Evolutionary conservation across 208 protist species (phyloP).

Genomic region (Histomonas meleagridis): DNA sequence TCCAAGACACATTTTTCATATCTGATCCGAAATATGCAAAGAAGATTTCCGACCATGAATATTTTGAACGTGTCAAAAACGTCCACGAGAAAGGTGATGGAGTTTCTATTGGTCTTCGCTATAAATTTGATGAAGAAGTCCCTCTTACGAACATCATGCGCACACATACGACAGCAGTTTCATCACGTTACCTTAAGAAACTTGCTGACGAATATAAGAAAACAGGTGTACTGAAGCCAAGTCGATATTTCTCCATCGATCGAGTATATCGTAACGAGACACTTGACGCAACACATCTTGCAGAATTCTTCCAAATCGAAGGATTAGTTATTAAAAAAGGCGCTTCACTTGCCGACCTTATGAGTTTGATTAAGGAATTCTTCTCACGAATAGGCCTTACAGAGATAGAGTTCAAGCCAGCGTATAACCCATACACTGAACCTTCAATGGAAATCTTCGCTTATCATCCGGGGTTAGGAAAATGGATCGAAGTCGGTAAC

Average conservation of each 20-base stretch:
- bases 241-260: constrained; percentile 98
- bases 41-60: constrained; percentile 16
- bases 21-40: not conserved
- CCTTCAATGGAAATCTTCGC: constrained; percentile 99
- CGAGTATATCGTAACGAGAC: constrained; percentile 99
- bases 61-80: constrained; percentile 72
- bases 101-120: constrained; percentile 54
- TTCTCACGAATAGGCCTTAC: constrained; percentile 64
- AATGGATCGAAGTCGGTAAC: constrained; percentile 82
- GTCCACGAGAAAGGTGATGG: constrained; percentile 75
- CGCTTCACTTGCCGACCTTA: constrained; percentile 90
- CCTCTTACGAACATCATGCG: constrained; percentile 88
- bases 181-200: constrained; percentile 80
- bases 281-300: constrained; percentile 97
- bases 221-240: constrained; percentile 71
- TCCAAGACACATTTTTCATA: constrained; percentile 99
- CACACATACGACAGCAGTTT: constrained; percentile 99
- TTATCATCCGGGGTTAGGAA: constrained; percentile 74
- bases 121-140: constrained; percentile 60
- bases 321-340: constrained; percentile 88
- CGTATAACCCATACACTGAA: constrained; percentile 99
- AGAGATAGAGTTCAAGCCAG: constrained; percentile 86
- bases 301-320: constrained; percentile 99
- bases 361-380: constrained; percentile 89
- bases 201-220: constrained; percentile 69